phyloP scores from a whole-genome alignment of 2,329 filamentous ascomycete genomes.

The Chrysosphaeria jannelii region DNA sequence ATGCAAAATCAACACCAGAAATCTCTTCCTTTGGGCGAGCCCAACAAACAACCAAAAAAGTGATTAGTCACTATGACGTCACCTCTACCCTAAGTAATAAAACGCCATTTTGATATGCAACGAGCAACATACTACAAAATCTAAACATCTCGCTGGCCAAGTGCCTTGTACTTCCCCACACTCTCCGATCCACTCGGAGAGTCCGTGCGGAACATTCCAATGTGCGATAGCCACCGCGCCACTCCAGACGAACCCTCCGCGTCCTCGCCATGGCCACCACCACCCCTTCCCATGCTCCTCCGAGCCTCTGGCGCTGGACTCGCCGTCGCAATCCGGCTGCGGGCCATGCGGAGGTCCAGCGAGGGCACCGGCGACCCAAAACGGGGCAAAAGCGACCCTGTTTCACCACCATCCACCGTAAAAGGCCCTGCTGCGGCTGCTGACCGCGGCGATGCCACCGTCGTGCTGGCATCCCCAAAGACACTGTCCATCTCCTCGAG shows the following conservation, averaged over 20 bases:
- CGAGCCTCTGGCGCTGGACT: conserved; percentile 22
- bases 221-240: conserved; percentile 17
- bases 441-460: conserved; percentile 43
- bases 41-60: no score
- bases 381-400: conserved; percentile 44
- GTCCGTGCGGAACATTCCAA: conserved; percentile 11
- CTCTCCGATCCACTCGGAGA: conserved; percentile 8
- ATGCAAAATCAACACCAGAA: no score
- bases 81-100: no score
- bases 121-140: no score
- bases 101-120: no score
- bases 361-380: conserved; percentile 53
- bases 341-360: conserved; percentile 36
- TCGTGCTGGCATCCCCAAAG: conserved; percentile 76
- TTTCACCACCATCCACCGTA: conserved; percentile 42
- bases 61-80: no score
- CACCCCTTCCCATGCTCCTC: no score
- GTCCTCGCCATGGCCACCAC: no score
- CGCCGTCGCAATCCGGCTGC: conserved; percentile 47
- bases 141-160: conserved; percentile 14
- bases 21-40: no score
- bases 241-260: conserved; percentile 11
- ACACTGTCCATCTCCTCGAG: conserved; percentile 90
- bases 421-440: conserved; percentile 58
- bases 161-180: conserved; percentile 11